These are phyloP conservation scores for Blastobotrys raffinosifermentans DNA, from an alignment of 1,139 yeast genomes.

Conservation along the genomic window DNA sequence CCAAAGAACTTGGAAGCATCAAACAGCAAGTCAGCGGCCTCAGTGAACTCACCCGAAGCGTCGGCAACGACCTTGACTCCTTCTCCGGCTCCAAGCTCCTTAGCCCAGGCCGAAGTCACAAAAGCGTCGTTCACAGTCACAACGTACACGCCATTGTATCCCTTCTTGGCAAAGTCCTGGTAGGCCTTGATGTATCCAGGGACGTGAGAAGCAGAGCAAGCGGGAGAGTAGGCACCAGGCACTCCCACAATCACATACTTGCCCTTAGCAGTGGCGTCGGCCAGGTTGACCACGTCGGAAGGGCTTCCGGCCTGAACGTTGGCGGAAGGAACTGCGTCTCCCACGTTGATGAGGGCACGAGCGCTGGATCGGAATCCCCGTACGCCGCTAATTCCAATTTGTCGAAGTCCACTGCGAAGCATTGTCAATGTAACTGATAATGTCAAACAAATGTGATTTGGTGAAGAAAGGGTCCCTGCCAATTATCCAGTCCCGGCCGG, in stretches of 20 bases:
- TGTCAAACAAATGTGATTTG: no score
- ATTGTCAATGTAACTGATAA: not conserved
- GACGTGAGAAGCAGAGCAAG: constrained; percentile 70
- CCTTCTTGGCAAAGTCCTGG: constrained; percentile 54
- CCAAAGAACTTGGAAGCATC: constrained; percentile 74
- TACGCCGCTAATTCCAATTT: constrained; percentile 3
- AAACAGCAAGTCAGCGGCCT: constrained; percentile 56
- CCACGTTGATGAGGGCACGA: constrained; percentile 29
- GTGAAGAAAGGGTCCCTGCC: no score
- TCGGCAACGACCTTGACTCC: constrained; percentile 63
- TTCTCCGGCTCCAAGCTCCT: constrained; percentile 34
- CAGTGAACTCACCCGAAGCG: constrained; percentile 64
- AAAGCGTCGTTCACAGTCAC: constrained; percentile 83
- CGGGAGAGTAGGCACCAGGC: constrained; percentile 90
- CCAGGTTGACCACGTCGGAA: constrained; percentile 55
- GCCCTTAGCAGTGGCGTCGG: constrained; percentile 48
- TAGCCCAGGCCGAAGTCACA: constrained; percentile 77
- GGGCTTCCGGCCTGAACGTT: constrained; percentile 61
- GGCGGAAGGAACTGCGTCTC: constrained; percentile 47
- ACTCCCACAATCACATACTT: constrained; percentile 69
- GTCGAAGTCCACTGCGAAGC: not conserved
- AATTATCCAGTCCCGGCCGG: no score
- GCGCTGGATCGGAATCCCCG: constrained; percentile 26
- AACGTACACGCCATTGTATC: constrained; percentile 52
- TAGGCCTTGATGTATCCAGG: constrained; percentile 64